Evolutionary conservation across 2,329 filamentous ascomycete genomes (phyloP), one percentile per base, ranked within the genome.

Genomic region (Aspergillus aculeatus): DNA sequence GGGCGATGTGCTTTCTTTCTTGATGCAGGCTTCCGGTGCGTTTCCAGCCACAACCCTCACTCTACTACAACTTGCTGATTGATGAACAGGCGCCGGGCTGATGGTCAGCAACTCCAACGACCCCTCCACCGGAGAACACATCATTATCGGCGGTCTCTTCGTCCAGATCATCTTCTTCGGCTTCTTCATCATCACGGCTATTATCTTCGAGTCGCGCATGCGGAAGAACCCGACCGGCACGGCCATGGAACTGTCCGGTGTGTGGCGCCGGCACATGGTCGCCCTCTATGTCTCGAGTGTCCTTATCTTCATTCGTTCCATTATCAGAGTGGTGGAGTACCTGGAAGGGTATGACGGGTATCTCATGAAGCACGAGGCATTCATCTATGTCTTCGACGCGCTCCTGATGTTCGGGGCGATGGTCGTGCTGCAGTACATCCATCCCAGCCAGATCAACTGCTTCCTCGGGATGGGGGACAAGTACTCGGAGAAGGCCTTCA

Each of bases 261-360:
- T 69, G 19, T 81, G 78, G 78, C 71, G 68, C 29, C 64, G 58
- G 10, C 69, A 79, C 29, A 69, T 81, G 54, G 68, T 70, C 48
- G 72, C 68, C 2, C 64, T 71, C 0, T 70, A 67, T 32, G 50
- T 64, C n/a, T 58, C 66, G 6, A 68, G 69, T 47, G 50, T 64
- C 3, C 52, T 74, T 9, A 71, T 74, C 35, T 56, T 74, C 35
- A 41, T 73, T 3, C 67, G 73, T n/a, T 71, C 69, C 0, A 57
- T 75, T 7, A 62, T 73, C 52, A 66, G 73, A 23, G 67, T 73
- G 5, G 68, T 71, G 19, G 73, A 74, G 57, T 75, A 71, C 26
- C 50, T 69, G 5, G 60, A 71, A 48, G 72, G 72, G 0, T 68
- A 71, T 44, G 65, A 68, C 21, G 71, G 71, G 31, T 72, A 65